Percentiles rank a stretch among this genome's conserved stretches.
These are phyloP conservation scores for Nectriaceae sp. DNA, from an alignment of 2,329 filamentous ascomycete genomes.

Conservation along the genomic window DNA sequence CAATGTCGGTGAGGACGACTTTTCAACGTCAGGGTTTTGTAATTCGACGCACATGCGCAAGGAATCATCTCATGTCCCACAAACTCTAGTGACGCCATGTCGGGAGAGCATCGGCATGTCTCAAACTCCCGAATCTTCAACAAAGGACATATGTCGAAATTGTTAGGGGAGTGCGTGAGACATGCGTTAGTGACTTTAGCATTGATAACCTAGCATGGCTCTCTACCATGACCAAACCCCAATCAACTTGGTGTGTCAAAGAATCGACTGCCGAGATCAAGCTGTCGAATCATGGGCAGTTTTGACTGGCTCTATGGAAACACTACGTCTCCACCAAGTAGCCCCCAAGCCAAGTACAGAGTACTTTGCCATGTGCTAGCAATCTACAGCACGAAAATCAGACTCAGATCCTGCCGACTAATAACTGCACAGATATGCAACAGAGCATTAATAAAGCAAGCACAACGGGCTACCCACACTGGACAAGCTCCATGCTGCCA, in stretches of 20 bases:
- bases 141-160: not conserved
- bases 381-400: constrained; percentile 14
- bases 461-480: not conserved
- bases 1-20: not conserved
- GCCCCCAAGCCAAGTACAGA: constrained; percentile 19
- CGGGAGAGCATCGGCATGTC: not conserved
- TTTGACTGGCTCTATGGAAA: too few relatives aligned
- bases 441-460: not conserved
- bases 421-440: constrained; percentile 5
- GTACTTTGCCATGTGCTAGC: constrained; percentile 30
- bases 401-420: constrained; percentile 14
- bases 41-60: not conserved
- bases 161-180: not conserved
- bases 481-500: too few relatives aligned
- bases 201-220: too few relatives aligned
- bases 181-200: too few relatives aligned
- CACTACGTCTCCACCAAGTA: constrained; percentile 1
- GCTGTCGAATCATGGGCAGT: not conserved
- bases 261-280: not conserved
- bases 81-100: constrained; percentile 1
- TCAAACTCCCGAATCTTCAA: not conserved
- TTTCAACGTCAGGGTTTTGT: not conserved
- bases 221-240: too few relatives aligned
- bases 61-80: too few relatives aligned
- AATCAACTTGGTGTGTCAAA: too few relatives aligned